phyloP scores from a whole-genome alignment of 2,329 filamentous ascomycete species.

The Cytospora piceae region DNA sequence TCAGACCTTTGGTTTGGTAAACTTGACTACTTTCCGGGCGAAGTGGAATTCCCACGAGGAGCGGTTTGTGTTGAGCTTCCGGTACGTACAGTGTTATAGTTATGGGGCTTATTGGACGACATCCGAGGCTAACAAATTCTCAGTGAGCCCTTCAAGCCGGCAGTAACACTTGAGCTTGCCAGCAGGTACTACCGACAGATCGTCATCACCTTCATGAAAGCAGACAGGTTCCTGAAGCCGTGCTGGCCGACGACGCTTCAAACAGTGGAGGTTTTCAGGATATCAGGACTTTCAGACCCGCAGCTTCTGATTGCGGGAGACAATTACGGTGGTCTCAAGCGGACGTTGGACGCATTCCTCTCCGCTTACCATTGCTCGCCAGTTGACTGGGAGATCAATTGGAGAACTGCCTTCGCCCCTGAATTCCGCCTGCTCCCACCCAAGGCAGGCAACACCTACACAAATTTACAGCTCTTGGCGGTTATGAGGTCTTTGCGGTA shows the following conservation, averaged over 20 bases:
- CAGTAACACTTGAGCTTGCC: conserved; percentile 48
- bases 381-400: conserved; percentile 57
- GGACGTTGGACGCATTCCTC: conserved; percentile 59
- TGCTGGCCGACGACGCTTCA: conserved; percentile 62
- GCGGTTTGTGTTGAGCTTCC: conserved; percentile 59
- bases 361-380: conserved; percentile 54
- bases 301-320: conserved; percentile 59
- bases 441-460: conserved; percentile 46
- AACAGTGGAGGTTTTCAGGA: conserved; percentile 54
- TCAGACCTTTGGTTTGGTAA: conserved; percentile 57
- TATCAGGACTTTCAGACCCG: conserved; percentile 56
- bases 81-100: conserved; percentile 39
- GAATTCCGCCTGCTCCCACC: conserved; percentile 57
- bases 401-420: conserved; percentile 51
- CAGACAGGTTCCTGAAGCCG: conserved; percentile 60
- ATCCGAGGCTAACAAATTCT: conserved; percentile 11
- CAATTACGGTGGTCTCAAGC: conserved; percentile 55
- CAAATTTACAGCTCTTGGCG: conserved; percentile 57
- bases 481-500: conserved; percentile 60
- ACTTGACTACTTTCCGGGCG: conserved; percentile 54
- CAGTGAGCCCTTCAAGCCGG: conserved; percentile 39
- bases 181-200: conserved; percentile 59
- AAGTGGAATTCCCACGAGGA: conserved; percentile 58
- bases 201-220: conserved; percentile 57
- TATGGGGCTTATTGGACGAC: background rate